phyloP scores from a whole-genome alignment of 23 red algal genomes.

The Cyanidiococcus yangmingshanensis region DNA sequence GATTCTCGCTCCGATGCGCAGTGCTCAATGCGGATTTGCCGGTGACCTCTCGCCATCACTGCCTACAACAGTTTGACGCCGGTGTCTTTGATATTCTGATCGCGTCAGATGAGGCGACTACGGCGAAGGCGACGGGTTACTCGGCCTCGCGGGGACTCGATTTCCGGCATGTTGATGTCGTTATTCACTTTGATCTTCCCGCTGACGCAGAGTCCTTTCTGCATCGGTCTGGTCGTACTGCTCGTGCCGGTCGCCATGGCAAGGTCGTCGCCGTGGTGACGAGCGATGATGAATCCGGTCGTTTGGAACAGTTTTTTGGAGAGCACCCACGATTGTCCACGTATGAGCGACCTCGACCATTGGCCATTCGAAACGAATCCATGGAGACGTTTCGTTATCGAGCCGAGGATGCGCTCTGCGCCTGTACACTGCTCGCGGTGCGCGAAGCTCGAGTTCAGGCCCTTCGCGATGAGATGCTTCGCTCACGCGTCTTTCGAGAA shows the following conservation, averaged over 20 bases:
- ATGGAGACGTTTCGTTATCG: slow-evolving; percentile 96
- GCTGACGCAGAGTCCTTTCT: slow-evolving; percentile 27
- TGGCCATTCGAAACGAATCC: slow-evolving; percentile 54
- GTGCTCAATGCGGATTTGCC: slow-evolving; percentile 90
- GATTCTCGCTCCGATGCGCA: slow-evolving; percentile 66
- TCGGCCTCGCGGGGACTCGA: slow-evolving; percentile 74
- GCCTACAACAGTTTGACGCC: slow-evolving; percentile 85
- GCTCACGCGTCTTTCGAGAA: slow-evolving; percentile 58
- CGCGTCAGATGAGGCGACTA: slow-evolving; percentile 54
- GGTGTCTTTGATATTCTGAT: slow-evolving; percentile 80
- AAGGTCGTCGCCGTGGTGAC: slow-evolving; percentile 68
- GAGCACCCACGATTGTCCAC: slow-evolving; percentile 16
- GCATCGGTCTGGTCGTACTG: slow-evolving; percentile 91
- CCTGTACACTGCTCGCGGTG: slow-evolving; percentile 51
- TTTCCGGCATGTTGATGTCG: slow-evolving; percentile 69
- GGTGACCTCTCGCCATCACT: slow-evolving; percentile 62
- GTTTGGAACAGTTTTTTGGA: slow-evolving; percentile 24
- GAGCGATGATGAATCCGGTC: slow-evolving; percentile 39
- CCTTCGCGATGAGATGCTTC: slow-evolving; percentile 76
- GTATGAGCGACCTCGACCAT: slow-evolving; percentile 21
- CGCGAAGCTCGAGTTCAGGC: slow-evolving; percentile 55
- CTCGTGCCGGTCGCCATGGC: slow-evolving; percentile 45
- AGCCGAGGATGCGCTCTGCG: slow-evolving; percentile 70
- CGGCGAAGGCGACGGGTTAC: slow-evolving; percentile 22
- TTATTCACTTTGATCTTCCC: slow-evolving; percentile 85